Evolutionary conservation across 1,139 yeast species (phyloP).

Genomic region (Pneumocystis oryctolagi): DNA sequence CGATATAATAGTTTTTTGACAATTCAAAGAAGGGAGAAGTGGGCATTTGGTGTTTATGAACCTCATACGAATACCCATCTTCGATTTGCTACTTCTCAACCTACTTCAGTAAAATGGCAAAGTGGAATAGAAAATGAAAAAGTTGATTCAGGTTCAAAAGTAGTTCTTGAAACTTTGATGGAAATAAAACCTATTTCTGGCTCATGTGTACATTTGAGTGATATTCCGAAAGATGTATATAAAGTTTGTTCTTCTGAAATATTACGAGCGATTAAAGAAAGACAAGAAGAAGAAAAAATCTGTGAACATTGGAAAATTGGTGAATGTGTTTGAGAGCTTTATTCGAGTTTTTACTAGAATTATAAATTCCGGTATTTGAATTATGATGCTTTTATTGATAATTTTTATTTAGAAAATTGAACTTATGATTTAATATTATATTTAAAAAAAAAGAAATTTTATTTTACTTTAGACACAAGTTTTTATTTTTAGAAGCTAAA

Average conservation of each 20-base stretch:
- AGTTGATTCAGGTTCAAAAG: slow-evolving; percentile 4
- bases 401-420: neutral
- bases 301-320: neutral
- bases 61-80: slow-evolving; percentile 68
- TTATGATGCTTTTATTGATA: neutral
- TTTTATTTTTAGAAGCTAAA: neutral
- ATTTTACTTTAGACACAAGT: too few species aligned
- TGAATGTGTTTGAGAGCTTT: neutral
- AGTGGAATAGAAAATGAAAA: slow-evolving; percentile 18
- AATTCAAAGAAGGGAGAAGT: slow-evolving; percentile 43
- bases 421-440: too few species aligned
- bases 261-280: neutral
- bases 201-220: neutral
- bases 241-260: neutral
- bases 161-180: neutral
- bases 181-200: slow-evolving; percentile 1
- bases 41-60: slow-evolving; percentile 53
- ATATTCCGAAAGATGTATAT: slow-evolving; percentile 3
- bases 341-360: neutral
- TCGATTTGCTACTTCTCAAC: slow-evolving; percentile 63
- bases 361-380: neutral
- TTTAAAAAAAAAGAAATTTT: too few species aligned
- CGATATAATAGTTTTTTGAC: slow-evolving; percentile 50
- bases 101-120: slow-evolving; percentile 34
- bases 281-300: neutral